A percentile compares a stretch with the other conserved stretches of the same genome.
phyloP scores from a whole-genome alignment of 495 filamentous ascomycete species.

The Penicillium simplicissimum region DNA sequence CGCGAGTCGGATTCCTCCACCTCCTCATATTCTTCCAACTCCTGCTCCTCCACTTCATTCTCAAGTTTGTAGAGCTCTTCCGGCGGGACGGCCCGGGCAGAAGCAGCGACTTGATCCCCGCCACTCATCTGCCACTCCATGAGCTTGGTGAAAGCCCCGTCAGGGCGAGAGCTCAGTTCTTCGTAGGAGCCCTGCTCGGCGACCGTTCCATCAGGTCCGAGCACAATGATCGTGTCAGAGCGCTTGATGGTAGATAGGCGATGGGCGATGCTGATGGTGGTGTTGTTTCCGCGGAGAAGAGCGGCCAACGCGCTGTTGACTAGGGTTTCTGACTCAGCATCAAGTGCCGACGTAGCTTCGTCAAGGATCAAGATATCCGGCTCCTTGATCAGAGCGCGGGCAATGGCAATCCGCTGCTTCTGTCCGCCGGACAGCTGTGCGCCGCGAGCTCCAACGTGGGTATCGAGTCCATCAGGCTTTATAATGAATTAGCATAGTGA shows the following conservation, averaged over 20 bases:
- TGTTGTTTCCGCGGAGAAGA: constrained; percentile 81
- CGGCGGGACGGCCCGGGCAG: constrained; percentile 26
- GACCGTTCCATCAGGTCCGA: constrained; percentile 79
- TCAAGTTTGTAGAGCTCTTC: constrained; percentile 41
- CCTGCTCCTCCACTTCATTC: constrained; percentile 31
- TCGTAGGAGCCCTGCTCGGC: constrained; percentile 82
- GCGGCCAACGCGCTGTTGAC: constrained; percentile 85
- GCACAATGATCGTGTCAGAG: constrained; percentile 87
- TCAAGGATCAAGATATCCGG: constrained; percentile 96
- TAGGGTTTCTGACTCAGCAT: constrained; percentile 95
- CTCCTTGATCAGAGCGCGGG: constrained; percentile 88
- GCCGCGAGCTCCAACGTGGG: constrained; percentile 86
- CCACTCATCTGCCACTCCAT: constrained; percentile 99
- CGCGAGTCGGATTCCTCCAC: constrained; percentile 14
- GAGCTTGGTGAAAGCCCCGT: constrained; percentile 86
- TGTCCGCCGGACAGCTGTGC: constrained; percentile 94
- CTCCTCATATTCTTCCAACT: constrained; percentile 28
- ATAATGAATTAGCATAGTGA: constrained; percentile 15
- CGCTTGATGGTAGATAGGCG: constrained; percentile 94
- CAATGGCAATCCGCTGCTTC: constrained; percentile 97
- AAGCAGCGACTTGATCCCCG: constrained; percentile 54
- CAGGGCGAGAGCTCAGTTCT: constrained; percentile 65
- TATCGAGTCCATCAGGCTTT: constrained; percentile 88
- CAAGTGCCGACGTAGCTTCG: constrained; percentile 89
- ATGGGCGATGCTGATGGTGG: constrained; percentile 96